Conservation (phyloP, 345 rosid species). For the Rhodamnia rubescens region DNA sequence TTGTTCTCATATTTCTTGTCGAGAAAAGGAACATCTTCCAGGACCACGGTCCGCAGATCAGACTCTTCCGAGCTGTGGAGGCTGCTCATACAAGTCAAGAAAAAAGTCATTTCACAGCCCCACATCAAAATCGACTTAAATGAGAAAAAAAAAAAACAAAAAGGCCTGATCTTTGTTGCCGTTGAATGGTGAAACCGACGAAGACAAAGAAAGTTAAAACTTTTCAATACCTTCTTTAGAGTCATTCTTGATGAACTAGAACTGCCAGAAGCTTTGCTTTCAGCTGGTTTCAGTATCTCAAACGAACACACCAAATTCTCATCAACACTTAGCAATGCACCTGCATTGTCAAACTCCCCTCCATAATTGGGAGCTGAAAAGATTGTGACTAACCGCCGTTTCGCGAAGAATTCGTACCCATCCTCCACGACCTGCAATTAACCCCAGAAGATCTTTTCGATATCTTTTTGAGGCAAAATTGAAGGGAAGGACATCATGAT, state of each 20-base stretch:
- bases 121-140: not conserved
- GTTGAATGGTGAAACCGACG: not conserved
- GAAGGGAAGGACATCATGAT: not conserved
- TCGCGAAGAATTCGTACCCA: constrained; percentile 92
- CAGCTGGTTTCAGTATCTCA: constrained; percentile 78
- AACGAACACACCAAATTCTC: constrained; percentile 75
- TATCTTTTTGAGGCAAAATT: not conserved
- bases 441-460: not conserved
- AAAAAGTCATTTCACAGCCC: not conserved
- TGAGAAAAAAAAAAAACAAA: not conserved
- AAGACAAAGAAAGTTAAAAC: not conserved
- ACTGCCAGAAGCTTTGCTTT: constrained; percentile 26
- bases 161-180: not conserved
- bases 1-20: constrained; percentile 7
- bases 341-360: constrained; percentile 98
- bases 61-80: not conserved
- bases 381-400: constrained; percentile 74
- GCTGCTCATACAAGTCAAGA: not conserved
- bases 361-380: constrained; percentile 99
- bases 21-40: not conserved
- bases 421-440: constrained; percentile 89
- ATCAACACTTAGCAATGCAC: constrained; percentile 76
- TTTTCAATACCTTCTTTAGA: constrained; percentile 52
- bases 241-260: constrained; percentile 12
- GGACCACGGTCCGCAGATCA: not conserved